Percentiles rank a stretch among this genome's conserved stretches.
These are phyloP conservation scores for Parastagonospora avenae DNA, from an alignment of 2,329 filamentous ascomycete genomes.

Conservation along the genomic window DNA sequence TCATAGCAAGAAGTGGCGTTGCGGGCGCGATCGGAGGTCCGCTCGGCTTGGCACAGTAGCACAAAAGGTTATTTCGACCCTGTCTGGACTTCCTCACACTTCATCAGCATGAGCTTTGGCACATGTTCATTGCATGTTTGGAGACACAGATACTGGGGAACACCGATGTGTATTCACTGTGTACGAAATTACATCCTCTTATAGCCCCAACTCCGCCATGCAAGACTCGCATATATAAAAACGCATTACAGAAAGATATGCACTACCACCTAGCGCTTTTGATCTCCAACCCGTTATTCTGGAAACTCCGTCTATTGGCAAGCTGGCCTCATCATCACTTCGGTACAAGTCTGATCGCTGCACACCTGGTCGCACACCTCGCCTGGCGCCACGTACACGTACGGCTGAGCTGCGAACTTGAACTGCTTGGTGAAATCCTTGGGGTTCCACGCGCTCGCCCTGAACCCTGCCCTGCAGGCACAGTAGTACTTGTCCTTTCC, in stretches of 20 bases:
- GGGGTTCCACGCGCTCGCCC: conserved; percentile 19
- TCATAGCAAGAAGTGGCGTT: conserved; percentile 28
- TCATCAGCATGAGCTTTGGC: neutral
- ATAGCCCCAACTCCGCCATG: conserved; percentile 18
- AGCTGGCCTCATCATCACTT: conserved; percentile 25
- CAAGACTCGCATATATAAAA: neutral
- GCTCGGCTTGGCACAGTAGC: conserved; percentile 11
- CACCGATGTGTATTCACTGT: conserved; percentile 11
- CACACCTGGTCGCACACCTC: conserved; percentile 30
- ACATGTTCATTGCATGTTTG: neutral
- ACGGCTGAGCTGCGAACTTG: conserved; percentile 28
- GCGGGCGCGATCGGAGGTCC: conserved; percentile 32
- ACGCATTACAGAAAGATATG: neutral
- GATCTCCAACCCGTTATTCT: neutral
- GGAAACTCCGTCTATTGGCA: conserved; percentile 16
- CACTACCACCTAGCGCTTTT: neutral
- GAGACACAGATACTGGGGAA: neutral
- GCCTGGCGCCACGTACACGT: conserved; percentile 28
- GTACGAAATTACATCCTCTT: conserved; percentile 18
- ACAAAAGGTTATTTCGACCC: conserved; percentile 9
- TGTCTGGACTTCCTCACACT: neutral
- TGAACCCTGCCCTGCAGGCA: conserved; percentile 34
- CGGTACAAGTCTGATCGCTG: conserved; percentile 23
- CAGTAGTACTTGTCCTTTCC: conserved; percentile 34
- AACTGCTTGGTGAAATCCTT: conserved; percentile 38